Percentiles rank a stretch among this genome's conserved stretches.
phyloP scores from a whole-genome alignment of 306 rosid genomes.

The Gleditsia sinensis region DNA sequence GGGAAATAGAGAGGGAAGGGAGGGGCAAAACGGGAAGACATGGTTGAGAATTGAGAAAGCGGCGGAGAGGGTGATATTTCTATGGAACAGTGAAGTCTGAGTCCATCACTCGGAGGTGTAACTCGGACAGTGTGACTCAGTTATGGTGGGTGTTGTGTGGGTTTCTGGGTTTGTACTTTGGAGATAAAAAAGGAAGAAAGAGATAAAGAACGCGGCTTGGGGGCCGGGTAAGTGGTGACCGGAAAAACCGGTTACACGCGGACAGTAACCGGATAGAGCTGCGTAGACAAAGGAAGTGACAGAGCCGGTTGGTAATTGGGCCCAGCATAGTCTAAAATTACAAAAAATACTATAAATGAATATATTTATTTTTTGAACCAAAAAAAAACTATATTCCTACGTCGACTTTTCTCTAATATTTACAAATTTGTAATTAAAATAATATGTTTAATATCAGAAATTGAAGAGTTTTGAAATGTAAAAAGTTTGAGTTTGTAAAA shows the following conservation, averaged over 20 bases:
- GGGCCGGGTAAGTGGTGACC: constrained; percentile 31
- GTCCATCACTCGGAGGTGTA: constrained; percentile 23
- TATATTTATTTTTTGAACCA: too few relatives aligned
- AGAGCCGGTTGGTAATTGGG: neutral
- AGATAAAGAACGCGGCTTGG: constrained; percentile 23
- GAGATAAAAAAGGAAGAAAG: neutral
- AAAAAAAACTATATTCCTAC: too few relatives aligned
- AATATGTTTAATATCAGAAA: too few relatives aligned
- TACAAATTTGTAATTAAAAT: too few relatives aligned
- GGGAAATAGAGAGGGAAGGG: constrained; percentile 35
- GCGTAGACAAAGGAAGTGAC: constrained; percentile 1
- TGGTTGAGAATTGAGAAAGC: constrained; percentile 15
- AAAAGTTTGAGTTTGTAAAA: too few relatives aligned
- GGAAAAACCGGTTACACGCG: constrained; percentile 40
- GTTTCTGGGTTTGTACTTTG: neutral
- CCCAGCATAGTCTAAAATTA: neutral
- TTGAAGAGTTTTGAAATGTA: too few relatives aligned
- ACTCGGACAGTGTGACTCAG: neutral
- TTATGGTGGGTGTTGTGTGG: constrained; percentile 15
- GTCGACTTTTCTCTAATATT: too few relatives aligned
- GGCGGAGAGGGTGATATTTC: neutral
- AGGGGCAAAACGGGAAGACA: constrained; percentile 60
- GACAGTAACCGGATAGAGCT: neutral
- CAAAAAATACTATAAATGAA: too few relatives aligned
- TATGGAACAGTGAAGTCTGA: constrained; percentile 36